phyloP scores from a whole-genome alignment of 768 basidiomycete species.

The Pleurotus sapidus region DNA sequence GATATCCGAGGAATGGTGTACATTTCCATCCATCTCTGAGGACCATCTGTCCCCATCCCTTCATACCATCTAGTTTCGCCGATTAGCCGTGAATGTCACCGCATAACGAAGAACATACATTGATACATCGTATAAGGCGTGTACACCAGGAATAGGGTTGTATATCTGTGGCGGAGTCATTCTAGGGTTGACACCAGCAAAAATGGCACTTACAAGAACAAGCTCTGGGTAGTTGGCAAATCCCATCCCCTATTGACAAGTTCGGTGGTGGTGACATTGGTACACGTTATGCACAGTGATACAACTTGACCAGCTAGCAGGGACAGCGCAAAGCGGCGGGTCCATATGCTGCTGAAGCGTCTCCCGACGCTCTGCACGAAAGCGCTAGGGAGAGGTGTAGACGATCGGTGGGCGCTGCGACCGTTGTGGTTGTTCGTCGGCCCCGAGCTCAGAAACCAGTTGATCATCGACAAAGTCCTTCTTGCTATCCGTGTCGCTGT shows the following conservation, averaged over 20 bases:
- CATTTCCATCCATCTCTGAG: conserved; percentile 85
- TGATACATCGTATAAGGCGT: conserved; percentile 89
- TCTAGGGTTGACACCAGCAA: neutral
- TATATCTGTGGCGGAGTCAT: conserved; percentile 50
- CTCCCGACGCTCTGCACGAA: conserved; percentile 52
- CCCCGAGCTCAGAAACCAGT: conserved; percentile 9
- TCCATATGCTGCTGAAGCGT: conserved; percentile 78
- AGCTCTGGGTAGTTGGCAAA: conserved; percentile 78
- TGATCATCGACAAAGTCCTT: conserved; percentile 12
- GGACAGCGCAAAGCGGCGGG: conserved; percentile 65
- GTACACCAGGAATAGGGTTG: conserved; percentile 70
- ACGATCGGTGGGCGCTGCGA: conserved; percentile 57
- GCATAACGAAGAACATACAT: conserved; percentile 45
- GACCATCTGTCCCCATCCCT: conserved; percentile 54
- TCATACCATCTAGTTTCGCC: too few relatives aligned
- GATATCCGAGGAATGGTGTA: conserved; percentile 27
- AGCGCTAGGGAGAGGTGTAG: conserved; percentile 55
- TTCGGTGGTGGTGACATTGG: conserved; percentile 84
- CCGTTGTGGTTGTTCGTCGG: neutral
- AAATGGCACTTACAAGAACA: conserved; percentile 64
- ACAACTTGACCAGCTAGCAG: conserved; percentile 79
- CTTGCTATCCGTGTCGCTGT: conserved; percentile 4
- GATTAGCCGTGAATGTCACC: neutral
- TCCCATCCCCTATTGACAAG: conserved; percentile 66
- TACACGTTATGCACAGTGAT: conserved; percentile 86